These are phyloP conservation scores for Escovopsis sp. DNA, from an alignment of 2,329 filamentous ascomycete genomes.

Conservation along the genomic window DNA sequence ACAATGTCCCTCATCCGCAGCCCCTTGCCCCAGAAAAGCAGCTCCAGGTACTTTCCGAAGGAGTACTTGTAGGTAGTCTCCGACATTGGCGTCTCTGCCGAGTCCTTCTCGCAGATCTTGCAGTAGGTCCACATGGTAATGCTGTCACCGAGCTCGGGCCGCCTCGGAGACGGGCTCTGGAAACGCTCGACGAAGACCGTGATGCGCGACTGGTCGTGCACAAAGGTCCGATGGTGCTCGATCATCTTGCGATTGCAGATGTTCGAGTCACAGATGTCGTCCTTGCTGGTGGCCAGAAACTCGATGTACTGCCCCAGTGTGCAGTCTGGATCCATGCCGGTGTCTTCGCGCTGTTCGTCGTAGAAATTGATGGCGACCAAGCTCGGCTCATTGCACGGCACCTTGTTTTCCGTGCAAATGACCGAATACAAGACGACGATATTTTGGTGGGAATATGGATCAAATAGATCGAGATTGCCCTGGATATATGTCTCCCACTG, in stretches of 20 bases:
- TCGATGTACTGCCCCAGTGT: conserved; percentile 93
- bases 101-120: conserved; percentile 81
- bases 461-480: conserved; percentile 76
- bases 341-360: conserved; percentile 69
- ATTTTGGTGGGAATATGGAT: conserved; percentile 90
- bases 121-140: conserved; percentile 98
- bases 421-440: conserved; percentile 90
- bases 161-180: conserved; percentile 27
- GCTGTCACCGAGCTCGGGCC: conserved; percentile 36
- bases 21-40: conserved; percentile 88
- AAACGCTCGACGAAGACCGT: conserved; percentile 67
- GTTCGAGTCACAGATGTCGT: conserved; percentile 65
- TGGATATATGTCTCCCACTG: conserved; percentile 95
- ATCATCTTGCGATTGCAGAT: conserved; percentile 80
- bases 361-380: conserved; percentile 89
- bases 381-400: conserved; percentile 82
- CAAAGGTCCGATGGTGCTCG: conserved; percentile 91
- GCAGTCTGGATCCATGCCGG: conserved; percentile 67
- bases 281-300: conserved; percentile 64
- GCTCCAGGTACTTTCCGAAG: conserved; percentile 93
- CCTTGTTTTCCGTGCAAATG: conserved; percentile 84
- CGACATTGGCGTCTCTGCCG: conserved; percentile 81
- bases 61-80: conserved; percentile 95
- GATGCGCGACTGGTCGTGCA: conserved; percentile 87
- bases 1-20: conserved; percentile 58